Evolutionary conservation across 495 filamentous ascomycete species (phyloP), one percentile per base, ranked within the genome.

Genomic region (Aspergillus baeticus): DNA sequence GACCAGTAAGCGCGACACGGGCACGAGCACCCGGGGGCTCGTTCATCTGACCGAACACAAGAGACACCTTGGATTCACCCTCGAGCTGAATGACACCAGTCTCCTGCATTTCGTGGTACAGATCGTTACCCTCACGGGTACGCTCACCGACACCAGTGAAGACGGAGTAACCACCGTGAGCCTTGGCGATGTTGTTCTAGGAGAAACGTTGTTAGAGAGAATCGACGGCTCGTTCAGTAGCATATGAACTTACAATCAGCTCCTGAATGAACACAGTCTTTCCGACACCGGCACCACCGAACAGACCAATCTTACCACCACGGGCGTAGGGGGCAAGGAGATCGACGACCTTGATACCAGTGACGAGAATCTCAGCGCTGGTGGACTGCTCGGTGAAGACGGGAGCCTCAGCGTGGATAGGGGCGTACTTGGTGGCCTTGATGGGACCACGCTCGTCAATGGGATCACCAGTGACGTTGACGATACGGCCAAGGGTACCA

Each of bases 101-200:
- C 83, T 98, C 92, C 84, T 98, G 94, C 94, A 98, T 98, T 89
- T 98, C 94, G 83, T 98, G 95, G 88, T 98, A 98, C 85, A 98
- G 81, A 87, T 98, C 94, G 87, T 98, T 98, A 87, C 94, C 94
- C 87, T 98, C 94, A 88, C 94, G 94, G 70, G 94, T 98, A 83
- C 94, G 94, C 89, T 98, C 94, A 70, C 94, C 94, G 78, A 98
- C 94, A 91, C 94, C 94, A 74, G 90, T 96, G 87, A 98, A 98
- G 69, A 98, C 95, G 63, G 94, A 98, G 89, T 95, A 98, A 93
- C 94, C 94, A 94, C 94, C 95, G 82, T 98, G 94, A 68, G 94
- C 94, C 86, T 98, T 98, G 81, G 94, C 94, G 70, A 98, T 97
- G 87, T 98, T 98, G 90, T 98, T 98, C 85, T 88, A 65, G 29